A percentile compares a stretch with the other conserved stretches of the same genome.
phyloP scores from a whole-genome alignment of 1,284 basidiomycete species.

The Mycosarcoma mackinlayi region DNA sequence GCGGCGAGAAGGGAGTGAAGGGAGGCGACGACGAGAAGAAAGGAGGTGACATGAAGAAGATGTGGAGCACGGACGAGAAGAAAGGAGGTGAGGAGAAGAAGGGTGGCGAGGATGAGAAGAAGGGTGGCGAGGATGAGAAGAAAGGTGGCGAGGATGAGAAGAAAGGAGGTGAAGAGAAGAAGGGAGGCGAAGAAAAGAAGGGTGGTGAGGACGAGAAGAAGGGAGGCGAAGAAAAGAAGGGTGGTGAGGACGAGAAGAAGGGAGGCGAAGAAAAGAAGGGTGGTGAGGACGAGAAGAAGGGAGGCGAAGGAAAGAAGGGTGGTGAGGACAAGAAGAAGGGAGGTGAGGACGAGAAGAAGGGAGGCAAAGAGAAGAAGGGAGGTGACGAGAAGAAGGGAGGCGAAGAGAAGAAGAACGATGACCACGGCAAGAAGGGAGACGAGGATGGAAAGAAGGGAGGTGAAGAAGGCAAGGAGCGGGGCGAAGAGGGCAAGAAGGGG shows the following conservation, averaged over 20 bases:
- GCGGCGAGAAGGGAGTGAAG: not conserved
- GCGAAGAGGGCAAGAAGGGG: not conserved
- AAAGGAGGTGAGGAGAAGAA: not conserved
- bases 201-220: not conserved
- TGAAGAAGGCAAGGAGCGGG: not conserved
- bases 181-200: not conserved
- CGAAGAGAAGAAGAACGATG: not conserved
- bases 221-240: not conserved
- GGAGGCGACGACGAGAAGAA: conserved; percentile 6
- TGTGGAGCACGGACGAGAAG: too few relatives aligned
- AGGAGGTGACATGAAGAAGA: not conserved
- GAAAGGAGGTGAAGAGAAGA: not conserved
- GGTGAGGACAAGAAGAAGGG: not conserved
- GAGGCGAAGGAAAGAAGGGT: not conserved
- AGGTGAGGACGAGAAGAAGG: not conserved
- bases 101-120: not conserved
- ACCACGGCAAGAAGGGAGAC: conserved; percentile 1
- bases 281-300: not conserved
- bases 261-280: not conserved
- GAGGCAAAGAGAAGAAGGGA: not conserved
- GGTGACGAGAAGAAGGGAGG: not conserved
- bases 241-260: not conserved
- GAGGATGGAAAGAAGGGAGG: not conserved
- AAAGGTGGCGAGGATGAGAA: not conserved
- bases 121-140: not conserved